Evolutionary conservation across 257 asterid genomes (phyloP), one percentile per base, ranked within the genome.

Genomic region (Solanum rostratum): DNA sequence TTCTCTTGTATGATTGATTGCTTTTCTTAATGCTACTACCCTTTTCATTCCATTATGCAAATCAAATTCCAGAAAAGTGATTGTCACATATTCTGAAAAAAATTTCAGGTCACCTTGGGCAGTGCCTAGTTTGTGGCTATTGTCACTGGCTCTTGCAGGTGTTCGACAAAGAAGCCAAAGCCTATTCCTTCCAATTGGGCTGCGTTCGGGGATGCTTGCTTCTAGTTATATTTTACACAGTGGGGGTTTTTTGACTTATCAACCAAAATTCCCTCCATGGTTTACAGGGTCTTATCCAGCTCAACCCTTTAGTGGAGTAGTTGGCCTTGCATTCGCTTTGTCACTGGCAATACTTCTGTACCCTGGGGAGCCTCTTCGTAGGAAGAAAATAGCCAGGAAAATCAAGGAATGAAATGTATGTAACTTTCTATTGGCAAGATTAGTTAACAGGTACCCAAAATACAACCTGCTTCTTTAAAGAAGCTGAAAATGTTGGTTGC

Each of bases 301-400:
- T 82, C 94, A 94, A 83, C 98, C 98, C 78, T 95, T 94, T 81
- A 90, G 98, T 85, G 99, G 99, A 83, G 88, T 92, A n/a, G 91
- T 91, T 78, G 99, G 99, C 57, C 69, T 97, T 55, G 91, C 89
- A 62, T 86, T 93, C 83, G 86, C 96, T 69, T 86, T 91, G 55
- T 49, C 85, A 62, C 81, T 94, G 94, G 95, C 91, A 24, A 85
- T 88, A 68, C 74, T 94, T 81, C 87, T 94, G 81, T 94, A 91
- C 79, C 97, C 97, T 13, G 83, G 88, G 74, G 90, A 86, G 82
- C 85, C 90, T 50, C 45, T 80, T 69, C 63, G 15, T 45, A 69
- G 55, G 69, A 84, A 80, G 85, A 90, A 81, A 88, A 33, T 84
- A 78, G 83, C 85, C 85, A 85, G 90, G 84, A 80, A 82, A 82